These are phyloP conservation scores for Magnaporthales sp. DNA, from an alignment of 2,329 filamentous ascomycete species.

Conservation along the genomic window DNA sequence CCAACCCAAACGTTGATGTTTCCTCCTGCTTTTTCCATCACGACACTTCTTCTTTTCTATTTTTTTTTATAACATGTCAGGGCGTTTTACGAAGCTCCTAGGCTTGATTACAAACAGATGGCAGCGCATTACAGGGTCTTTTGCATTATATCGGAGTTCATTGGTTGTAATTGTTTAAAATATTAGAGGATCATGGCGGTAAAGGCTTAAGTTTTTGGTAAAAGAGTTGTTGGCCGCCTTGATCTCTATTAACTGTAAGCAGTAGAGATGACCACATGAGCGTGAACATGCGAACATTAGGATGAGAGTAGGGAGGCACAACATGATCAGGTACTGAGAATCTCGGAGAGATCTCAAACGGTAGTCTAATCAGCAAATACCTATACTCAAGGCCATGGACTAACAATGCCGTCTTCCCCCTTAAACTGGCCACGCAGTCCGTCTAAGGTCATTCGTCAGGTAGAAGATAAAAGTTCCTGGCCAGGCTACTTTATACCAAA, in stretches of 20 bases:
- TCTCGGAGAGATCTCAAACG: background rate
- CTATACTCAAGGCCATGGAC: background rate
- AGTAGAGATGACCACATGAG: background rate
- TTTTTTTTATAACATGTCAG: background rate
- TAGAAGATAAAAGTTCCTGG: background rate
- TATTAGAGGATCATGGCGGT: background rate
- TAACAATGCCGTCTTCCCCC: background rate
- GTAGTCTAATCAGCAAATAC: background rate
- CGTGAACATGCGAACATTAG: background rate
- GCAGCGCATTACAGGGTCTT: background rate
- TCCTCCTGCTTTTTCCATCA: background rate
- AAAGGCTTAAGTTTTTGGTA: background rate
- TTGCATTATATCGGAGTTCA: background rate
- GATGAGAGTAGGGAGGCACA: too few relatives aligned
- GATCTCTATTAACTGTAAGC: background rate
- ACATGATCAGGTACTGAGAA: background rate
- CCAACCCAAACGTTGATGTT: conserved; percentile 16
- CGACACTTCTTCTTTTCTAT: too few relatives aligned
- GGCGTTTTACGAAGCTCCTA: background rate
- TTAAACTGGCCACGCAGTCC: background rate
- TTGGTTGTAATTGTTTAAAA: background rate
- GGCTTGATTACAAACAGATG: background rate
- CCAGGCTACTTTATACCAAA: background rate
- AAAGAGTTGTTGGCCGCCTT: background rate
- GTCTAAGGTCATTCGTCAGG: background rate